Base-by-base conservation (phyloP, 139 green algal species). In the Chlamydomonas schloesseri region DNA sequence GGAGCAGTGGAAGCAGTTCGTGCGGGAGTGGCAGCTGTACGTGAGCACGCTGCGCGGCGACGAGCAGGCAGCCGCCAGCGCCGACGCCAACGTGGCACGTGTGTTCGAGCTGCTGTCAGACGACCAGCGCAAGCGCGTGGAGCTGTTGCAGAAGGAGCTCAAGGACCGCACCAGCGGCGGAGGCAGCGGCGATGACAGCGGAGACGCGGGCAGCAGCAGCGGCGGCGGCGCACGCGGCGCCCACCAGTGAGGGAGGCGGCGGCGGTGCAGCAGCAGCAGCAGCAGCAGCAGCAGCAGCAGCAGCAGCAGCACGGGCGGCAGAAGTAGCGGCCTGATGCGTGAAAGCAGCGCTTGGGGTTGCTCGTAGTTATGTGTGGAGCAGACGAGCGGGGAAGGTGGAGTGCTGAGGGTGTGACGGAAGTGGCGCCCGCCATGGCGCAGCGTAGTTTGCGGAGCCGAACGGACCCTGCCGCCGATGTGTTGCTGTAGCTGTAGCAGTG, bases 1-100 rank as follows among this genome's bases (percentile, higher is more conserved):
- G 1, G 58, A 77, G 26, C 95, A 97, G 84, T 98, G 95, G 96
- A 26, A 67, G 24, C 81, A 92, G 75, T 98, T 98, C 82, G 73
- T 73, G 13, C 2, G 36, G 13, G 89, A 97, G 87, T 98, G 96
- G 96, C 42, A 64, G 17, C 31, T n/a, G 4, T 98, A 98, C 65
- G 31, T 89, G 15, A 70, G 83, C 26, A 92, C 91, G 88, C 81
- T 97, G 15, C 50, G 78, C 0, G 92, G 90, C 33, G 87, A 77
- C 1, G 89, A 84, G 11, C 62, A 53, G 60, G 75, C 33, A 24
- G 47, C 37, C 53, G n/a, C 28, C n/a, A 28, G 26, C 53, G 62
- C 84, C 2, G 60, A 74, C 10, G 88, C 92, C 31, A 50, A 50
- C 42, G 42, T 50, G 42, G 42, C 42, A 13, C 42, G 42, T 5